phyloP scores from a whole-genome alignment of 805 yeast species.

The Lachancea cidri region DNA sequence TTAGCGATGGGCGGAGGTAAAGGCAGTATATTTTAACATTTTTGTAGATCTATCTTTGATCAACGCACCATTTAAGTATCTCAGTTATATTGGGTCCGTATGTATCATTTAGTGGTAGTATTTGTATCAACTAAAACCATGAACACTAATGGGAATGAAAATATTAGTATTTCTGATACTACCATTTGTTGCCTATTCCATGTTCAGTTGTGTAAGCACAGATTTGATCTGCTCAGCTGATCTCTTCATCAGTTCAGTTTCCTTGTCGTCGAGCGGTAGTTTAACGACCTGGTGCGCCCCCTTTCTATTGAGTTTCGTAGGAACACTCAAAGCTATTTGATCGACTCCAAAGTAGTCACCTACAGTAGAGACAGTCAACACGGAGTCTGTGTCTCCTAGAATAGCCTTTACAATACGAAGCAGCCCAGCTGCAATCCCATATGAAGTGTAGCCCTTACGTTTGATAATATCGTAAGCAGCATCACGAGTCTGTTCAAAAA shows the following conservation, averaged over 20 bases:
- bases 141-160: no score
- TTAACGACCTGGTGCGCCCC: constrained; percentile 9
- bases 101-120: no score
- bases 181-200: no score
- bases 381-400: constrained; percentile 6
- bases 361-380: constrained; percentile 11
- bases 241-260: constrained; percentile 5
- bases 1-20: no score
- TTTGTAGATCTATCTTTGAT: no score
- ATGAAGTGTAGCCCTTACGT: constrained; percentile 11
- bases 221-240: constrained; percentile 8
- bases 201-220: not conserved
- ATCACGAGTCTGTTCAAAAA: constrained; percentile 8
- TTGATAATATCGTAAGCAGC: constrained; percentile 12
- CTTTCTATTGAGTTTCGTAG: constrained; percentile 7
- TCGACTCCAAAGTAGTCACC: constrained; percentile 11
- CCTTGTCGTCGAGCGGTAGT: constrained; percentile 8
- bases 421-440: constrained; percentile 11
- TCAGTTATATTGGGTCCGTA: no score
- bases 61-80: no score
- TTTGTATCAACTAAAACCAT: no score
- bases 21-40: no score
- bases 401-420: constrained; percentile 10
- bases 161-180: no score
- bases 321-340: constrained; percentile 9